Evolutionary conservation across 768 basidiomycete genomes (phyloP), one percentile per base, ranked within the genome.

Genomic region (Kwoniella pini): DNA sequence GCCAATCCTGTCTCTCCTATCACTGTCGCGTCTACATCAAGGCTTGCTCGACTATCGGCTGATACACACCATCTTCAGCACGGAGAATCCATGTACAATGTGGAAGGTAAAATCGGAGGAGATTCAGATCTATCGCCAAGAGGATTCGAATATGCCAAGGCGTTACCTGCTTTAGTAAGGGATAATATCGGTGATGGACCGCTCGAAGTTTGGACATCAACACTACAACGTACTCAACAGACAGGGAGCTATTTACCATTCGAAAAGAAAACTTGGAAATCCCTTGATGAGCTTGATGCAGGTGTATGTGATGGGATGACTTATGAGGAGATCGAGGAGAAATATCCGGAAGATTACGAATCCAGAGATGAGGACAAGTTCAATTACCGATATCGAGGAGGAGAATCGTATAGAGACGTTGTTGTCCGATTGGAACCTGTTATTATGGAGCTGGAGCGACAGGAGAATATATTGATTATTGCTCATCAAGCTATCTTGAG

Each of bases 261-360:
- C 74, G 83, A 87, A 45, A 96, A 98, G 70, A 81, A 98, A 64
- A 97, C 95, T 2, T 99, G 96, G 96, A 99, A 99, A 78, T 92
- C 91, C 1, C 80, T 99, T 53, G 96, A 99, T 71, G 96, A 99
- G 79, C 83, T 99, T 24, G 96, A 99, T 77, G 96, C 96, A 7
- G 96, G 96, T 24, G 96, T 99, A 31, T 99, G 96, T 72, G 96
- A 99, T 79, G 96, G 88, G 15, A 98, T 99, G 96, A 98, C 96
- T 3, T 99, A 99, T 69, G 88, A 91, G 81, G 95, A 98, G 83
- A 98, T 99, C 59, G 94, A 94, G 83, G 86, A 87, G 84, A 87
- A 64, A 43, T 99, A 98, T 76, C 96, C 96, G 0, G 96, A 99
- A 58, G 96, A 99, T 75, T 98, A 94, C 79, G 93, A 91, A 15